These are phyloP conservation scores for Fennellomyces sp. DNA, from an alignment of 371 early-diverging fungal species.

Conservation along the genomic window DNA sequence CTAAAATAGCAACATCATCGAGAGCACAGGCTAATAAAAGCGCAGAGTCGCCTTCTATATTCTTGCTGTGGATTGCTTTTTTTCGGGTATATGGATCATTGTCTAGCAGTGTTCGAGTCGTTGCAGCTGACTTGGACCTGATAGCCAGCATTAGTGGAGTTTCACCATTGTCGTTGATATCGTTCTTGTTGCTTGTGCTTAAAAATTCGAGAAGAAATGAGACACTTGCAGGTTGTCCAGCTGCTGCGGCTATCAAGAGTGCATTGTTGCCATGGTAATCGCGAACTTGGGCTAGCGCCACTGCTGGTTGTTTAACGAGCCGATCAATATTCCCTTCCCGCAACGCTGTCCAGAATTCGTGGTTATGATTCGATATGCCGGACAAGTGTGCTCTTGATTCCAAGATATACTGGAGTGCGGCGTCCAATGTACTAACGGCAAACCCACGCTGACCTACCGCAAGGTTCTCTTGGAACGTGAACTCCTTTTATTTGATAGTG, in stretches of 20 bases:
- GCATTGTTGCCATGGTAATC: constrained; percentile 51
- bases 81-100: constrained; percentile 1
- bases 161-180: constrained; percentile 36
- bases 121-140: constrained; percentile 25
- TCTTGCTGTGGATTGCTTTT: constrained; percentile 24
- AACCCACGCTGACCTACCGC: constrained; percentile 53
- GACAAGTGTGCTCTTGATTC: constrained; percentile 35
- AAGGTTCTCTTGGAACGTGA: constrained; percentile 46
- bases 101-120: constrained; percentile 26
- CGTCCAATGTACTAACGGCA: constrained; percentile 59
- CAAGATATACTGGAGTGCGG: constrained; percentile 51
- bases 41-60: constrained; percentile 48
- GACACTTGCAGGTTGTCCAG: constrained; percentile 35
- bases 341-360: constrained; percentile 36
- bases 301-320: not conserved
- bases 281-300: constrained; percentile 20
- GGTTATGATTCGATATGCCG: constrained; percentile 34
- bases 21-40: constrained; percentile 25
- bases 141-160: constrained; percentile 53
- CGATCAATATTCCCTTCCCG: constrained; percentile 3
- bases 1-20: not conserved
- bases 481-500: constrained; percentile 29
- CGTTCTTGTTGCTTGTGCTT: not conserved
- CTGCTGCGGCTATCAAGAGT: constrained; percentile 43
- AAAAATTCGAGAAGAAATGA: constrained; percentile 23